These are phyloP conservation scores for Mortierella sp. DNA, from an alignment of 371 early-diverging fungal genomes.

Conservation along the genomic window DNA sequence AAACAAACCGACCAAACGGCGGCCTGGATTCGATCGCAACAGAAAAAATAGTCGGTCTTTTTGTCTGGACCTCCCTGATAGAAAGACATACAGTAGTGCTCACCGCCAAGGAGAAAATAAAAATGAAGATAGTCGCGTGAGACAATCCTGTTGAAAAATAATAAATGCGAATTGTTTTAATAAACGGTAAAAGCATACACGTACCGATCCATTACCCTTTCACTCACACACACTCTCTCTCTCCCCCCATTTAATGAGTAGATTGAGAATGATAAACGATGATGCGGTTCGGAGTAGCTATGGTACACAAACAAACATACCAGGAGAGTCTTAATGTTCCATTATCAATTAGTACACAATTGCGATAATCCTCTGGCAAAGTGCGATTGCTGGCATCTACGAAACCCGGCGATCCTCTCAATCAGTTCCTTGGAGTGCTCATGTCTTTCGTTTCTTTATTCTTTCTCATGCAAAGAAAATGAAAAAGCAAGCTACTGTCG, in stretches of 20 bases:
- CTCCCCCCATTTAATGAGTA: too few relatives aligned
- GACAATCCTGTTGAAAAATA: not conserved
- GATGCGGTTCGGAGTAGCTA: too few relatives aligned
- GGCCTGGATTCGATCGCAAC: not conserved
- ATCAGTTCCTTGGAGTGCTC: not conserved
- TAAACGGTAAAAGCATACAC: not conserved
- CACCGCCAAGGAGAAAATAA: not conserved
- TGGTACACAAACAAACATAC: too few relatives aligned
- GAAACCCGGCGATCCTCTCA: not conserved
- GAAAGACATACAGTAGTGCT: not conserved
- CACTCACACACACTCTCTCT: too few relatives aligned
- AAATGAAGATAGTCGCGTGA: not conserved
- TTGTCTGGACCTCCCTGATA: too few relatives aligned
- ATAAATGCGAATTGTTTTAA: not conserved
- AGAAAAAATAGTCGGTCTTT: not conserved
- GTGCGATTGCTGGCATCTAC: not conserved
- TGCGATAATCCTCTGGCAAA: not conserved
- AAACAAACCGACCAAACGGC: not conserved
- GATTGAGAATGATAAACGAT: too few relatives aligned
- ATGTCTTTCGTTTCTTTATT: not conserved
- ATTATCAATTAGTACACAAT: not conserved
- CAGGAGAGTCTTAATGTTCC: too few relatives aligned
- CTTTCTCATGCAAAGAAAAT: not conserved
- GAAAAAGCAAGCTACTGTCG: constrained; percentile 1
- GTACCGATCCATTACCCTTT: too few relatives aligned